Evolutionary conservation across 176 grass and related monocot species (phyloP).

Genomic region (Carex parvula): DNA sequence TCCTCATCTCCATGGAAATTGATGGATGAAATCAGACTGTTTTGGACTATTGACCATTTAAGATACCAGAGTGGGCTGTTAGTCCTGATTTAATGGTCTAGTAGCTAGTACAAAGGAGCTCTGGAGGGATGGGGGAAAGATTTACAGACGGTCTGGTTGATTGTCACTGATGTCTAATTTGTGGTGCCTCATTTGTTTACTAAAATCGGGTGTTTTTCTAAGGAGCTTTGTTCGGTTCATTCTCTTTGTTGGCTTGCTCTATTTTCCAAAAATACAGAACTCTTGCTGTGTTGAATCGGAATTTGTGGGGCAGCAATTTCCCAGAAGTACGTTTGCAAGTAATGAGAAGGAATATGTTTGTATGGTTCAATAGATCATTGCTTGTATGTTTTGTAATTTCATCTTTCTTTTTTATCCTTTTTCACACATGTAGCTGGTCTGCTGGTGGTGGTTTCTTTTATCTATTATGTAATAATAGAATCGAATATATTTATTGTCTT

Average conservation of each 20-base stretch:
- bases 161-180: background rate
- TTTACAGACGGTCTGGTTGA: background rate
- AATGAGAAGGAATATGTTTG: background rate
- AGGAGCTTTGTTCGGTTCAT: background rate
- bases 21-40: background rate
- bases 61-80: background rate
- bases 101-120: background rate
- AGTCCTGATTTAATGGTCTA: background rate
- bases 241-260: background rate
- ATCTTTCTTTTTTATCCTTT: background rate
- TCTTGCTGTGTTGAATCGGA: background rate
- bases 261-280: background rate
- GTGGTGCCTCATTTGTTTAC: background rate
- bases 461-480: background rate
- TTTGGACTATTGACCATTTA: background rate
- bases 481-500: background rate
- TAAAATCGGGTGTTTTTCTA: background rate
- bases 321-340: background rate
- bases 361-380: background rate
- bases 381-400: background rate
- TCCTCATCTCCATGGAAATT: constrained; percentile 36
- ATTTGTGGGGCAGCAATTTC: background rate
- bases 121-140: background rate
- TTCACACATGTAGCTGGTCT: background rate
- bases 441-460: background rate